Conservation (phyloP, 495 filamentous ascomycete genomes). For the Aspergillus hancockii region DNA sequence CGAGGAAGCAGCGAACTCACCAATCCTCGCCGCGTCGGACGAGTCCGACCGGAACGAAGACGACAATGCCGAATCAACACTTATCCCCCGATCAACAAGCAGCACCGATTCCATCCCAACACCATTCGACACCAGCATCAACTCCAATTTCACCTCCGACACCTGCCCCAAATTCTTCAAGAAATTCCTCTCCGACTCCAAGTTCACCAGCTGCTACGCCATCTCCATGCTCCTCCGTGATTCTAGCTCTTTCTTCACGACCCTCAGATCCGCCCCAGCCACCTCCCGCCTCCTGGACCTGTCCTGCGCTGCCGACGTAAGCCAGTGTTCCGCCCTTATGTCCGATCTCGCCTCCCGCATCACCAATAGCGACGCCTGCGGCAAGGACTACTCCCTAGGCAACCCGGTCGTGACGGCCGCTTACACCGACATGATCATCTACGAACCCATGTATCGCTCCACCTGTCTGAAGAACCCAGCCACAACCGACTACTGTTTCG, state of each 20-base stretch:
- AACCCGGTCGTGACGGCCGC: slow-evolving; percentile 73
- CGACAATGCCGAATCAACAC: background rate
- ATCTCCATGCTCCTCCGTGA: slow-evolving; percentile 74
- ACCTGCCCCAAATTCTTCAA: slow-evolving; percentile 70
- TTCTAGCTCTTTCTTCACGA: slow-evolving; percentile 76
- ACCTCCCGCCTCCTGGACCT: slow-evolving; percentile 72
- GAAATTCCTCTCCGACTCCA: slow-evolving; percentile 59
- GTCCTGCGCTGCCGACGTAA: slow-evolving; percentile 64
- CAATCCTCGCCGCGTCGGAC: slow-evolving; percentile 1
- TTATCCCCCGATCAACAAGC: slow-evolving; percentile 12
- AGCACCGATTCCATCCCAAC: slow-evolving; percentile 54
- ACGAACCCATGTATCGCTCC: slow-evolving; percentile 74
- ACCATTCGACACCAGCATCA: slow-evolving; percentile 71
- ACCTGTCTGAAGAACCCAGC: slow-evolving; percentile 65
- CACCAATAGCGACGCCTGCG: slow-evolving; percentile 61
- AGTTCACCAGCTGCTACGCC: slow-evolving; percentile 69
- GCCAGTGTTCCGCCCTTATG: slow-evolving; percentile 61
- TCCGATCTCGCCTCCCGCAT: slow-evolving; percentile 58
- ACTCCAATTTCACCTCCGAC: slow-evolving; percentile 64
- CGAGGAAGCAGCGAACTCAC: background rate
- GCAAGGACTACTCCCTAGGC: slow-evolving; percentile 60
- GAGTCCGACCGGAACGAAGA: background rate
- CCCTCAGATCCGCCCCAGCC: slow-evolving; percentile 59
- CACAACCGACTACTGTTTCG: slow-evolving; percentile 61
- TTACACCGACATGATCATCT: slow-evolving; percentile 71